phyloP scores from a whole-genome alignment of 1,284 basidiomycete species.

The Leccinum pachyderme region DNA sequence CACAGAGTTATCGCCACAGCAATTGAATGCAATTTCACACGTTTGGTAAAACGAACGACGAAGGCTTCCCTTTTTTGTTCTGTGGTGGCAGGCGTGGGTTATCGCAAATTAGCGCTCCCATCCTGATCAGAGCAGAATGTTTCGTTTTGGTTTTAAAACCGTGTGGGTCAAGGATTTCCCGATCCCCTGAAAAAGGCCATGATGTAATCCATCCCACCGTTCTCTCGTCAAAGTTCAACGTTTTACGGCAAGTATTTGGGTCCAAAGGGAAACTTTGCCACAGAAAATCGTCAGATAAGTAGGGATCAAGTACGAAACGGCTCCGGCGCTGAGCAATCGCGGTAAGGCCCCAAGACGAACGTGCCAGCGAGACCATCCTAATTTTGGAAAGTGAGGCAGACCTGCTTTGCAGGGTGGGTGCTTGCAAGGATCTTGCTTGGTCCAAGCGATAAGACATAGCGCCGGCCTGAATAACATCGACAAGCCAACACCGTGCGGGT shows the following conservation, averaged over 20 bases:
- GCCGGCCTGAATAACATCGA: not conserved
- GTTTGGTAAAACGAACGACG: not conserved
- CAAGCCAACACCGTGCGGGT: not conserved
- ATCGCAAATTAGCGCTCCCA: not conserved
- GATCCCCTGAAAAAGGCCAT: conserved; percentile 8
- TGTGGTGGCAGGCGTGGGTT: conserved; percentile 2
- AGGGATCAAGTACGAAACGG: conserved; percentile 1
- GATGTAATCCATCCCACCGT: conserved; percentile 9
- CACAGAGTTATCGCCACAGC: not conserved
- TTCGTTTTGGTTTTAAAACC: not conserved
- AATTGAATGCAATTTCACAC: not conserved
- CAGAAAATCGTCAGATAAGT: conserved; percentile 5
- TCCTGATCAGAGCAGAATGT: not conserved
- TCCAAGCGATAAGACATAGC: not conserved
- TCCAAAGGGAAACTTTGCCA: not conserved
- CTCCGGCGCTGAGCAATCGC: conserved; percentile 13
- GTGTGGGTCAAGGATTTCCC: conserved; percentile 6
- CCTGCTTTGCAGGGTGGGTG: not conserved
- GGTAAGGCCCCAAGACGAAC: conserved; percentile 1
- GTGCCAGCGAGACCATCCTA: conserved; percentile 1
- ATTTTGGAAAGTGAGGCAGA: conserved; percentile 10
- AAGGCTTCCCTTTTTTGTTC: not conserved
- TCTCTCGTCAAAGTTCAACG: not conserved
- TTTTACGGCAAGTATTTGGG: not conserved
- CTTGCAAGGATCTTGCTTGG: not conserved